These are phyloP conservation scores for Polytolypa hystricis DNA, from an alignment of 2,329 filamentous ascomycete species.

Conservation along the genomic window DNA sequence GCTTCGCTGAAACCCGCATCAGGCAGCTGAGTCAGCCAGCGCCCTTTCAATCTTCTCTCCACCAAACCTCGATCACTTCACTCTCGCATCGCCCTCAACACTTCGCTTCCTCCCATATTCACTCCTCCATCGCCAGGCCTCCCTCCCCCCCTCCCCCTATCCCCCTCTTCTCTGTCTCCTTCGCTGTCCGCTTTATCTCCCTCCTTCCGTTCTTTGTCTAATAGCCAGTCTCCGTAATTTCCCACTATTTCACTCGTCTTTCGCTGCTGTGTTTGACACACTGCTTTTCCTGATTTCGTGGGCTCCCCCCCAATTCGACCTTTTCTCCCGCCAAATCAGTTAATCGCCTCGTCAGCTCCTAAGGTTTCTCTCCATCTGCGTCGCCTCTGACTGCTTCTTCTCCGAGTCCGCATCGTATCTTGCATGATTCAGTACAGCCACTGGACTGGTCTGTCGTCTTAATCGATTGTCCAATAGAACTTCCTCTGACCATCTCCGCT, in stretches of 20 bases:
- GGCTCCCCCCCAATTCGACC: slow-evolving; percentile 25
- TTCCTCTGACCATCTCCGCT: slow-evolving; percentile 9
- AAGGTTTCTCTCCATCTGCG: slow-evolving; percentile 12
- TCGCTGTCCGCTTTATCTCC: background rate
- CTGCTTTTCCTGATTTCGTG: slow-evolving; percentile 18
- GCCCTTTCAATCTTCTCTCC: background rate
- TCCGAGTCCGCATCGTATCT: slow-evolving; percentile 8
- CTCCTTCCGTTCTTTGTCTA: slow-evolving; percentile 4
- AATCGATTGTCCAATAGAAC: slow-evolving; percentile 18
- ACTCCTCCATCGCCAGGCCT: background rate
- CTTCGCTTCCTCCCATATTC: slow-evolving; percentile 2
- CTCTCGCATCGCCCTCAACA: slow-evolving; percentile 6
- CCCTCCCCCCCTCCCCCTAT: background rate
- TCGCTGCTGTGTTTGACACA: slow-evolving; percentile 37
- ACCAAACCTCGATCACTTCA: slow-evolving; percentile 4
- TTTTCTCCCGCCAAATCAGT: slow-evolving; percentile 17
- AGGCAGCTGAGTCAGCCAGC: slow-evolving; percentile 2
- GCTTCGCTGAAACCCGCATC: no score
- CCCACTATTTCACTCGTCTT: slow-evolving; percentile 10
- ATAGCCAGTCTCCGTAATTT: slow-evolving; percentile 1
- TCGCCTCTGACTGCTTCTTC: slow-evolving; percentile 8
- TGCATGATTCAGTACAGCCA: slow-evolving; percentile 30
- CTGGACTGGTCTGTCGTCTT: slow-evolving; percentile 36
- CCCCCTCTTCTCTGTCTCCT: slow-evolving; percentile 1
- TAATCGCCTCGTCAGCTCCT: slow-evolving; percentile 11